Percentiles rank a stretch among this genome's conserved stretches.
Evolutionary conservation across 495 filamentous ascomycete genomes (phyloP).

Genomic region (Neurospora sublineolata): DNA sequence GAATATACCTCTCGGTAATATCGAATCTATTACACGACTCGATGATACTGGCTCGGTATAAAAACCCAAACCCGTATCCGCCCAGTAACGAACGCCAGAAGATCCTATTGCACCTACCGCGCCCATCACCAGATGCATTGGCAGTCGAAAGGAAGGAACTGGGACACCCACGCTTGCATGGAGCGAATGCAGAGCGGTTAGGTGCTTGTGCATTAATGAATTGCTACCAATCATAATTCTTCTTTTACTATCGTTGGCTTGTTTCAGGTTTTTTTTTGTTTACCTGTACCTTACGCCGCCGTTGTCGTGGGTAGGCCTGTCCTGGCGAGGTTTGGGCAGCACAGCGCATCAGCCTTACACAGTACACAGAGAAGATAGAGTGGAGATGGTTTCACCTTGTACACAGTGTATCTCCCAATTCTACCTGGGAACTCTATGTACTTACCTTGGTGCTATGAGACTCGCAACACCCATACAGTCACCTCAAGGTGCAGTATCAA

Average conservation of each 20-base stretch:
- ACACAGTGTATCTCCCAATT: background rate
- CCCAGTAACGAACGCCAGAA: background rate
- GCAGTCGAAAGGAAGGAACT: background rate
- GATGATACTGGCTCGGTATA: background rate
- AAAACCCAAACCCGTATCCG: background rate
- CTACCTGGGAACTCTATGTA: background rate
- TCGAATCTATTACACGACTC: background rate
- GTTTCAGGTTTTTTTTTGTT: conserved; percentile 19
- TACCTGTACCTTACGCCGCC: background rate
- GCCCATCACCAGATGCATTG: background rate
- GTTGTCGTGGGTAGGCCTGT: background rate
- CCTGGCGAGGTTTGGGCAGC: background rate
- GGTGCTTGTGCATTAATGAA: conserved; percentile 25
- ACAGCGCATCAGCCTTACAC: background rate
- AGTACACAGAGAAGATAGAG: background rate
- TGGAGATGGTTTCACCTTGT: background rate
- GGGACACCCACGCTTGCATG: conserved; percentile 23
- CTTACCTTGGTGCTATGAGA: background rate
- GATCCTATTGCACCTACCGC: conserved; percentile 3
- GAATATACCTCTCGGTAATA: background rate
- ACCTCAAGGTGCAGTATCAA: background rate
- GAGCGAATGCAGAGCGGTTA: conserved; percentile 31
- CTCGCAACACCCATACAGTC: background rate
- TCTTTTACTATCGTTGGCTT: conserved; percentile 3
- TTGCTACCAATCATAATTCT: conserved; percentile 15